These are phyloP conservation scores for Spizellomyces punctatus DNA, from an alignment of 192 early-diverging fungal genomes.

Conservation along the genomic window DNA sequence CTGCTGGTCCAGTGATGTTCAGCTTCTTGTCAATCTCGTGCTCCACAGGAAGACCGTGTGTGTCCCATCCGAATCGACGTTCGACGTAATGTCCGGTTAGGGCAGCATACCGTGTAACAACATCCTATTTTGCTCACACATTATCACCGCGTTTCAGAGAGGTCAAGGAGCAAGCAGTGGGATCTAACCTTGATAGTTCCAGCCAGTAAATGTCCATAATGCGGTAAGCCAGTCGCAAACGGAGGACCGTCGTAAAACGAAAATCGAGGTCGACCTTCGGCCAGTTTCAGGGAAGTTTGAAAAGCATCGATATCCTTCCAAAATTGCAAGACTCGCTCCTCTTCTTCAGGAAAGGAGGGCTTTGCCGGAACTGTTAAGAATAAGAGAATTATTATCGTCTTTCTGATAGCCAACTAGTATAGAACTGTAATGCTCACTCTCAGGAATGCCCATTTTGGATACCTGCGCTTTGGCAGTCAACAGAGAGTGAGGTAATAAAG, in stretches of 20 bases:
- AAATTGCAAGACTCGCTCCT: slow-evolving; percentile 89
- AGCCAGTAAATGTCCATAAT: slow-evolving; percentile 97
- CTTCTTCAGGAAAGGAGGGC: slow-evolving; percentile 91
- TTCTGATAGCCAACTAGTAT: not conserved
- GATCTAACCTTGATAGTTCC: slow-evolving; percentile 92
- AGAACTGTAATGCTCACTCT: not conserved
- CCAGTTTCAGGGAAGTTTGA: slow-evolving; percentile 84
- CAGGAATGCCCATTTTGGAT: slow-evolving; percentile 12
- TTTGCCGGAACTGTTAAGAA: slow-evolving; percentile 46
- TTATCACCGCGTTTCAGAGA: not conserved
- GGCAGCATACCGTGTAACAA: slow-evolving; percentile 95
- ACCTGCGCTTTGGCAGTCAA: not conserved
- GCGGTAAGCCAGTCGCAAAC: slow-evolving; percentile 97
- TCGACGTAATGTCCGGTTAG: slow-evolving; percentile 97
- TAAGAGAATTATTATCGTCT: not conserved
- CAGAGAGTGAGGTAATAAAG: not conserved
- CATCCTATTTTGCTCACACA: slow-evolving; percentile 65
- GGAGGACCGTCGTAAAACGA: slow-evolving; percentile 99
- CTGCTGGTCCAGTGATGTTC: slow-evolving; percentile 80
- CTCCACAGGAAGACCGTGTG: slow-evolving; percentile 92
- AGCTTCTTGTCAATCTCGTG: slow-evolving; percentile 96
- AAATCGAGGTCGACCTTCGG: slow-evolving; percentile 83
- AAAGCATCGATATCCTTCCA: slow-evolving; percentile 99
- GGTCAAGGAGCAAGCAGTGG: not conserved
- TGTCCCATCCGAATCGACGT: slow-evolving; percentile 97